Base-by-base conservation (phyloP, 2,329 filamentous ascomycete genomes). In the Zasmidium cellare region DNA sequence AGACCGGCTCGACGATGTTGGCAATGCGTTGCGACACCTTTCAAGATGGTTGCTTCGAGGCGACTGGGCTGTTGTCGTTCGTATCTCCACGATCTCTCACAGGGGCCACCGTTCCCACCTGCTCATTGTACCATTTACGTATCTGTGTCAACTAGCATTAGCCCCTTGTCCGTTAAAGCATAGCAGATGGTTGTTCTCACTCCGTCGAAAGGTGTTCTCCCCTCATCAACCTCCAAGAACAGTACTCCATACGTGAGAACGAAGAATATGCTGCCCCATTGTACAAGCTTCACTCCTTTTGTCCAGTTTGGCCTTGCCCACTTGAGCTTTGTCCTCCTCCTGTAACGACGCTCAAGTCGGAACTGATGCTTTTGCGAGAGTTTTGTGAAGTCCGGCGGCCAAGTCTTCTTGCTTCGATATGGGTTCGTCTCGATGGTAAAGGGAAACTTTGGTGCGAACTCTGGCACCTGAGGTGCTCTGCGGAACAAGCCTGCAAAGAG, bases 301-400 rank as follows among this genome's bases (percentile, higher is more conserved):
- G 83, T 81, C 86, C 87, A 90, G 49, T 75, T 73, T 9, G 88
- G 87, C 20, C 86, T 77, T 44, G 82, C 80, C 69, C 82, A 83
- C 66, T 85, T 84, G 65, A 89, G 74, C 57, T 81, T 80, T 23
- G 88, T 75, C 54, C 90, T 82, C 53, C 90, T 82, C 75, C 91
- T 89, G 76, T 88, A 92, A 70, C 88, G 87, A 72, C 89, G 86
- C 78, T 93, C 90, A 66, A 91, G 87, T 46, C 86, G 82, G 71
- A 92, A 88, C 74, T 92, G 87, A 69, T 92, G 85, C 73, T 89
- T 88, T 48, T 80, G 77, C 38, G 85, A 85, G 58, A 93, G 82
- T 70, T 84, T 83, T 61, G 80, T 77, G 74, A 93, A 89, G 74
- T 92, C 86, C 12, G 90, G 90, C 57, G 90, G 90, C 90, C 90